These are phyloP conservation scores for Orbilia javanica DNA, from an alignment of 2,329 filamentous ascomycete genomes.

Conservation along the genomic window DNA sequence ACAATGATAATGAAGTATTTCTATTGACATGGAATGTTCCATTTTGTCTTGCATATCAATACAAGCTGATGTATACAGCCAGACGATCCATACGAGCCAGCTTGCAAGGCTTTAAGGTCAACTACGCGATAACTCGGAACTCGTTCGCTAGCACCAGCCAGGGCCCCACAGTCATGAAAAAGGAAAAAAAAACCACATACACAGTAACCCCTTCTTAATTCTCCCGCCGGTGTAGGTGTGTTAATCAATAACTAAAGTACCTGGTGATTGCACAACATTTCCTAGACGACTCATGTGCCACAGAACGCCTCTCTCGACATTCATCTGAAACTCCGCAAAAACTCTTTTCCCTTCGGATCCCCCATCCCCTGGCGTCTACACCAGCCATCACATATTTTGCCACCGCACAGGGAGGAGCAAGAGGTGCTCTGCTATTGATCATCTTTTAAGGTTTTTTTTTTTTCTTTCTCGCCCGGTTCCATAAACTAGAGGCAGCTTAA, in stretches of 20 bases:
- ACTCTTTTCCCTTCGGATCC: background rate
- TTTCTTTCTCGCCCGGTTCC: background rate
- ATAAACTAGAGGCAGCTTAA: conserved; percentile 7
- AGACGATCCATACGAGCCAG: conserved; percentile 19
- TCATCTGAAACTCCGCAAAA: conserved; percentile 35
- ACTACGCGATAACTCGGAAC: conserved; percentile 12
- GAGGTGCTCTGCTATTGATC: background rate
- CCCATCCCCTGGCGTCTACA: conserved; percentile 43
- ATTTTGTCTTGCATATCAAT: conserved; percentile 2
- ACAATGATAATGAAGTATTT: background rate
- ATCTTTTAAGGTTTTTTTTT: background rate
- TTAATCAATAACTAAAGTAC: too few relatives aligned
- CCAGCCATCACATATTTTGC: conserved; percentile 38
- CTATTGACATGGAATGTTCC: conserved; percentile 41
- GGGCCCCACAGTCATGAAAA: background rate
- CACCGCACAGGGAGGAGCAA: conserved; percentile 40
- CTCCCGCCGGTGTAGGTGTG: background rate
- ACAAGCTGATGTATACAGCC: background rate
- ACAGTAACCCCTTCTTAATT: conserved; percentile 10
- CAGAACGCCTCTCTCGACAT: conserved; percentile 46
- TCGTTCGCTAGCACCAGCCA: background rate
- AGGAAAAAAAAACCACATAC: too few relatives aligned
- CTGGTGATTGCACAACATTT: background rate
- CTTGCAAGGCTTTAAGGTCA: conserved; percentile 18
- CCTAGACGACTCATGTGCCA: conserved; percentile 50